Percentiles rank a stretch among this genome's conserved stretches.
Evolutionary conservation across 257 asterid species (phyloP).

Genomic region (Solanum commersonii): DNA sequence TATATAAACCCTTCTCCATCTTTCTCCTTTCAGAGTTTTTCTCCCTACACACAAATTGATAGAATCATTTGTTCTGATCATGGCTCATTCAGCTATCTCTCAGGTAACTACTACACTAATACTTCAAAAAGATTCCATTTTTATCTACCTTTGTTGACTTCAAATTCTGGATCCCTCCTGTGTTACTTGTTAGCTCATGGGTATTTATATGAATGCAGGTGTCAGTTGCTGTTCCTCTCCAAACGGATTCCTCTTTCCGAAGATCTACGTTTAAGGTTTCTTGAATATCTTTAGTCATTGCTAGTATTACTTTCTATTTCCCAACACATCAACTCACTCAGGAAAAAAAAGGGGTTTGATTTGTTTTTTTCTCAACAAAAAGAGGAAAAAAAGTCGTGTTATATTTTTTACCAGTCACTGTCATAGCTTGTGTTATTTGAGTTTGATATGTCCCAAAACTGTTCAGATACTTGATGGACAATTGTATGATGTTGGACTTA

Average conservation of each 20-base stretch:
- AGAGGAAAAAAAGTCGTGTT: background rate
- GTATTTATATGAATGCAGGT: constrained; percentile 26
- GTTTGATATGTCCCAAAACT: background rate
- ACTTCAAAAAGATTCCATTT: background rate
- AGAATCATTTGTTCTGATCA: constrained; percentile 24
- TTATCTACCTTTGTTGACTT: background rate
- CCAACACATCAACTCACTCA: background rate
- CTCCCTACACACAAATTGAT: background rate
- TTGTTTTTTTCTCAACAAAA: background rate
- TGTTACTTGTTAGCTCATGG: background rate
- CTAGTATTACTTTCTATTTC: background rate
- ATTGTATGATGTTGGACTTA: background rate
- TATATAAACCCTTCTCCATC: background rate
- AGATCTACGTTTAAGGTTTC: constrained; percentile 45
- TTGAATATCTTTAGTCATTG: background rate
- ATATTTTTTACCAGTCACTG: background rate
- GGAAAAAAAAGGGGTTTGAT: background rate
- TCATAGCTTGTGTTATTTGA: background rate
- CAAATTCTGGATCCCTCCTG: background rate
- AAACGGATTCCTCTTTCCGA: constrained; percentile 25
- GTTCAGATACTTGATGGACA: background rate
- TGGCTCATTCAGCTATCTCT: constrained; percentile 47
- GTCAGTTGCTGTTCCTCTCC: constrained; percentile 34
- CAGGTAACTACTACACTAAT: constrained; percentile 20
- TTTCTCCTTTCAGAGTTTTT: background rate